Conservation (phyloP, 1,284 basidiomycete species). For the Singerocomus rubriflavus region DNA sequence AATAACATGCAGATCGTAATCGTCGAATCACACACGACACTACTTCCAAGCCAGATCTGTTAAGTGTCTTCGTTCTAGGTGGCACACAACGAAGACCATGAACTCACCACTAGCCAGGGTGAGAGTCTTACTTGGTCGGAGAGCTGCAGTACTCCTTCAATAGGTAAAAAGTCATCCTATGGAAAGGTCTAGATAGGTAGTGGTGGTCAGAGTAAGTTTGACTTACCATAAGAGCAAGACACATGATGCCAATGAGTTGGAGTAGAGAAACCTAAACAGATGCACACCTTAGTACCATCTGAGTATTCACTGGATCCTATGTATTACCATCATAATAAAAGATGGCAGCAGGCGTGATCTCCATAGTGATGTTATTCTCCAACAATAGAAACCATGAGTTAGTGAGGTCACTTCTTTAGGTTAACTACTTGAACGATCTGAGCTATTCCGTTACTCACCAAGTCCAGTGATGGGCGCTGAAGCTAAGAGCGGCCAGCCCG, state of each 20-base stretch:
- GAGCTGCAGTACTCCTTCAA: not conserved
- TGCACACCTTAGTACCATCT: not conserved
- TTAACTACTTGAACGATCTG: not conserved
- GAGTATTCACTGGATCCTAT: not conserved
- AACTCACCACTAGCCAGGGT: slow-evolving; percentile 11
- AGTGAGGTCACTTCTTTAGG: slow-evolving; percentile 15
- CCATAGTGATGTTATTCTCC: slow-evolving; percentile 19
- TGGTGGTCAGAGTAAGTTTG: not conserved
- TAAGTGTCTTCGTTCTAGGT: not conserved
- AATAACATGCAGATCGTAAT: slow-evolving; percentile 24
- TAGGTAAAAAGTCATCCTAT: slow-evolving; percentile 5
- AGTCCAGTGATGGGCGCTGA: slow-evolving; percentile 10
- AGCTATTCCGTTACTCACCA: slow-evolving; percentile 11
- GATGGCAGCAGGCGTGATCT: not conserved
- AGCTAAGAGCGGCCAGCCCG: too few relatives aligned
- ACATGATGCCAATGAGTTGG: slow-evolving; percentile 17
- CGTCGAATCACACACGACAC: slow-evolving; percentile 16
- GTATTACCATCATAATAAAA: slow-evolving; percentile 18
- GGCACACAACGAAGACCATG: rapidly evolving
- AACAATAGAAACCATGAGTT: slow-evolving; percentile 26
- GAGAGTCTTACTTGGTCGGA: too few relatives aligned
- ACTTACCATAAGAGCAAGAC: not conserved
- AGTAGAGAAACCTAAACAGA: slow-evolving; percentile 12
- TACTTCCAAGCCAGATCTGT: slow-evolving; percentile 27
- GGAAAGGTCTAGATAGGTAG: not conserved